Evolutionary conservation across 2,329 filamentous ascomycete genomes (phyloP), one percentile per base, ranked within the genome.

Genomic region (Elsinoe necatrix): DNA sequence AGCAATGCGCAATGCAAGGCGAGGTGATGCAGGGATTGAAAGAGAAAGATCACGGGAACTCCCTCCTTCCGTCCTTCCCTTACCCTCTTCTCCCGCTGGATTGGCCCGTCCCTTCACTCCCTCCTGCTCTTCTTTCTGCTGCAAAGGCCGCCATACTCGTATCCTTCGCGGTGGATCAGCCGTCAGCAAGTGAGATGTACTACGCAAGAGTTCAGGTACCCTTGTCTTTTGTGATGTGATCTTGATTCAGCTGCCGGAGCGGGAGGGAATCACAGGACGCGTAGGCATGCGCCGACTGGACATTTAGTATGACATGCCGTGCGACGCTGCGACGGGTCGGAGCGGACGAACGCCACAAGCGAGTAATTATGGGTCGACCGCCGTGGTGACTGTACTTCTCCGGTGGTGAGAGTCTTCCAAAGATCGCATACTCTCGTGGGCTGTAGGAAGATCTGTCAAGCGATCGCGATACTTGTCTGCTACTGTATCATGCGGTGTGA

Each of bases 241-340:
- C 41, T 45, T 25, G 41, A 45, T 23, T 23, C 41, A 45, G 41
- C 25, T 50, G 45, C 45, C 45, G 45, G 45, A 50, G n/a, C 27
- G 45, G 27, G 27, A 31, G 16, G 45, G 45, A 48, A 16, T 27
- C 23, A 23, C 6, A 48, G 21, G 23, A 34, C 14, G 23, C 23
- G 43, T 16, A 20, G 39, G 39, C 16, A 48, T 34, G 25, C 25
- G 3, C n/a, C 25, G 12, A 29, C 11, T 34, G 43, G 21, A 6
- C 4, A 43, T 12, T 9, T 11, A 43, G 8, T 43, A 23, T 29
- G 41, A 43, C 23, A 43, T 43, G 41, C 41, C 41, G 41, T 43
- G 41, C 21, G 41, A 43, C 41, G 29, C 14, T 16, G 21, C 23
- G 23, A 48, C 43, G 43, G 43, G 43, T 48, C 43, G 43, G 43